Conservation (phyloP, 2,329 filamentous ascomycete genomes). For the Colletotrichum lini region DNA sequence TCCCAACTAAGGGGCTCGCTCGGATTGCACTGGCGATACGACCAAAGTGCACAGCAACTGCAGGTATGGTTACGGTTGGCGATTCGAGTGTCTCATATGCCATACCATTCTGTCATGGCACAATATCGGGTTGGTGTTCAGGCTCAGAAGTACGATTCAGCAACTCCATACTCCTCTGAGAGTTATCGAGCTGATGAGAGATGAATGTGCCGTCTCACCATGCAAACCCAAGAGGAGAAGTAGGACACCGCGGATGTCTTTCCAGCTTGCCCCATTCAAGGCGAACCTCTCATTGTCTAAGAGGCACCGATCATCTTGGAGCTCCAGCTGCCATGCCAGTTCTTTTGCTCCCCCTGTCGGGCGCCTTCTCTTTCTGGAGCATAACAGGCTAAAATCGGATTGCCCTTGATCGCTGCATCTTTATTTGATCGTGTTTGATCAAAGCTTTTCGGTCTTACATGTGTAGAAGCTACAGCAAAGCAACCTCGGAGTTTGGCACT, state of each 20-base stretch:
- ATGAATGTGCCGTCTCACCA: neutral
- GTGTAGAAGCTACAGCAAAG: neutral
- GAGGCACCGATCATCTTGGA: neutral
- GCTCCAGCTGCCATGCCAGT: neutral
- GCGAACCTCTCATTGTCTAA: constrained; percentile 6
- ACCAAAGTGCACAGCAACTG: neutral
- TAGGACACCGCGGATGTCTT: neutral
- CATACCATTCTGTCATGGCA: neutral
- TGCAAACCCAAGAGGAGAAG: neutral
- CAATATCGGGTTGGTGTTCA: neutral
- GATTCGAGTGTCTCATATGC: neutral
- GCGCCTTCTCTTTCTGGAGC: neutral
- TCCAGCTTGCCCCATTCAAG: neutral
- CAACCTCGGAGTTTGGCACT: neutral
- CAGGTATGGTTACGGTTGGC: neutral
- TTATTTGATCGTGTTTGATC: neutral
- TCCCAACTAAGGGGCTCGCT: neutral
- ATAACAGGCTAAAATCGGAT: constrained; percentile 7
- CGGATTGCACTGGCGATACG: neutral
- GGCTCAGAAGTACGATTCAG: neutral
- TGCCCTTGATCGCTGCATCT: neutral
- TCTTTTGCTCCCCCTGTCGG: constrained; percentile 2
- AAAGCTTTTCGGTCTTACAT: neutral
- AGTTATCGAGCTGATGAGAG: neutral
- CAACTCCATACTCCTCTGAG: neutral